Evolutionary conservation across 164 flowering plant species (phyloP).

Genomic region (Cinnamomum chago): DNA sequence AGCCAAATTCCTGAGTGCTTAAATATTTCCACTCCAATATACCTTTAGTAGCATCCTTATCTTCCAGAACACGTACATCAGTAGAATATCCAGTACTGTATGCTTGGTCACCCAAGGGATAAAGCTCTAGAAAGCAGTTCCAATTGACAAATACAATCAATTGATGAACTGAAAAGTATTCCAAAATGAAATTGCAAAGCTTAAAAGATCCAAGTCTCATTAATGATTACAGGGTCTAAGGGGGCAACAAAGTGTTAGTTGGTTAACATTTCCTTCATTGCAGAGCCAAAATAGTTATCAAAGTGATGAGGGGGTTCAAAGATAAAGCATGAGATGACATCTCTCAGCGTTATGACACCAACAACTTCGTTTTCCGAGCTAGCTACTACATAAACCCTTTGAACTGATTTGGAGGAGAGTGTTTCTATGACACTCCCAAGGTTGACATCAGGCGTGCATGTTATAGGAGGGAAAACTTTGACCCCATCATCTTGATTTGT

Average conservation of each 20-base stretch:
- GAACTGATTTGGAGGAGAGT: constrained; percentile 62
- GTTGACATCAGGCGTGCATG: constrained; percentile 53
- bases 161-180: too few species aligned
- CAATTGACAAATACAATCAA: too few species aligned
- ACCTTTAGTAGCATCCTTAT: too few species aligned
- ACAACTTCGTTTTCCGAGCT: constrained; percentile 38
- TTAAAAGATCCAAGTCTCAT: too few species aligned
- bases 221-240: not conserved
- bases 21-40: too few species aligned
- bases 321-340: constrained; percentile 88
- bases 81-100: too few species aligned
- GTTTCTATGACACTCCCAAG: constrained; percentile 61
- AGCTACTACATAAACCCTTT: constrained; percentile 65
- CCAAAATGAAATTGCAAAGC: too few species aligned
- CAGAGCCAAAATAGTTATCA: constrained; percentile 47
- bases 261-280: constrained; percentile 49
- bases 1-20: too few species aligned
- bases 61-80: too few species aligned
- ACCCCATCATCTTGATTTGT: constrained; percentile 24
- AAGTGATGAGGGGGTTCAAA: constrained; percentile 74
- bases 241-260: constrained; percentile 23
- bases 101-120: too few species aligned
- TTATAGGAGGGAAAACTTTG: constrained; percentile 47
- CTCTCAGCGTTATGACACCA: constrained; percentile 86
- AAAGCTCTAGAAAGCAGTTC: too few species aligned